Percentiles rank a stretch among this genome's conserved stretches.
Evolutionary conservation across 139 green algal species (phyloP).

Genomic region (Zygnema circumcarinatum): DNA sequence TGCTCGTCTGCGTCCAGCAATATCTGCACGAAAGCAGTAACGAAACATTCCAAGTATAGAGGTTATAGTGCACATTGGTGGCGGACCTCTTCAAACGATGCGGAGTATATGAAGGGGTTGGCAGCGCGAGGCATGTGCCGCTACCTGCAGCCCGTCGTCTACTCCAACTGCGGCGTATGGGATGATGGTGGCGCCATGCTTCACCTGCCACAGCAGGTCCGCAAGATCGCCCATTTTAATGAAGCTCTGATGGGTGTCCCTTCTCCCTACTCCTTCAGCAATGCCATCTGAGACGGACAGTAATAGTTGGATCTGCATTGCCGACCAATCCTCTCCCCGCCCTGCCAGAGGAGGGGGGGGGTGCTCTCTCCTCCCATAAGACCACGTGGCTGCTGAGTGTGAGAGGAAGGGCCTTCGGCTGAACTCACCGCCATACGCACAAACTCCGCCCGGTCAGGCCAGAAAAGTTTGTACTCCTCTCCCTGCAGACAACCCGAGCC

Average conservation of each 20-base stretch:
- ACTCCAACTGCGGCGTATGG: slow-evolving; percentile 84
- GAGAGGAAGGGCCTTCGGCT: no score
- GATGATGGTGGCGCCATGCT: slow-evolving; percentile 87
- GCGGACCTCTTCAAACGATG: no score
- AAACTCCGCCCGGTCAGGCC: slow-evolving; percentile 89
- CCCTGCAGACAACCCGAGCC: slow-evolving; percentile 42
- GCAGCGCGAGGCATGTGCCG: slow-evolving; percentile 1
- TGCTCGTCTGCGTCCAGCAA: slow-evolving; percentile 72
- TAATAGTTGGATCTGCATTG: no score
- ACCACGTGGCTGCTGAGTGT: no score
- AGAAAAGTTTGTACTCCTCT: slow-evolving; percentile 92
- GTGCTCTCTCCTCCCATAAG: no score
- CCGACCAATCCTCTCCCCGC: no score
- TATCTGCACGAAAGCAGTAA: no score
- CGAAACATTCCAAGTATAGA: no score
- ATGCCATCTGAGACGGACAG: not conserved
- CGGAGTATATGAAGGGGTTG: no score
- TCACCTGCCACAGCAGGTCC: not conserved
- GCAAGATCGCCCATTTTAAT: not conserved
- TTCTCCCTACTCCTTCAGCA: not conserved
- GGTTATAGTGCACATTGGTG: no score
- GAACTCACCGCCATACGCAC: slow-evolving; percentile 82
- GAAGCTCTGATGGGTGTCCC: not conserved
- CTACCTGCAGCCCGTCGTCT: slow-evolving; percentile 70
- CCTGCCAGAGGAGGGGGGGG: no score